Percentiles rank a stretch among this genome's conserved stretches.
These are phyloP conservation scores for Magnolia kwangsiensis DNA, from an alignment of 164 flowering plant genomes.

Conservation along the genomic window DNA sequence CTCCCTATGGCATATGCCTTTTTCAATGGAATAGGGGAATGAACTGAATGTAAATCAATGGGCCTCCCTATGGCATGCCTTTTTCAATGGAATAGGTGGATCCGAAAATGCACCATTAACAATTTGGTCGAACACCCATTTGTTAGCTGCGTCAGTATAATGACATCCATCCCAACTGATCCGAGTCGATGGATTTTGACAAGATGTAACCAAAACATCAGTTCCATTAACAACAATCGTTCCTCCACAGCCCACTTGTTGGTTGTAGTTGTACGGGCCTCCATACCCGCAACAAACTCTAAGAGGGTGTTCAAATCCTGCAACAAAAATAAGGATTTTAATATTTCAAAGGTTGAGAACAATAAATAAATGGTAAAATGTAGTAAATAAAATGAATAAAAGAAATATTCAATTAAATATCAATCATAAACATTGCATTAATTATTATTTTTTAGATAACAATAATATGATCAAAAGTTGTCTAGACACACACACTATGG, in stretches of 20 bases:
- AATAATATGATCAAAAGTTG: not conserved
- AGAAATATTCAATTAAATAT: too few species aligned
- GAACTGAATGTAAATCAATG: too few species aligned
- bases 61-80: constrained; percentile 26
- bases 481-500: too few species aligned
- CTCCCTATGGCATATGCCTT: constrained; percentile 4
- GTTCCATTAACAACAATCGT: constrained; percentile 39
- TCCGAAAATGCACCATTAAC: constrained; percentile 56
- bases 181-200: constrained; percentile 45
- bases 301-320: constrained; percentile 60
- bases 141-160: constrained; percentile 77
- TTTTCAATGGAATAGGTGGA: constrained; percentile 41
- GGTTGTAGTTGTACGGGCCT: constrained; percentile 72
- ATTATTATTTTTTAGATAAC: not conserved
- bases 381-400: too few species aligned
- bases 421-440: not conserved
- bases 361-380: too few species aligned
- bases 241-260: constrained; percentile 51
- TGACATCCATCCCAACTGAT: constrained; percentile 86
- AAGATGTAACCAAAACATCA: constrained; percentile 42
- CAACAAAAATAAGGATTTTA: not conserved
- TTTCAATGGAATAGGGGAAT: too few species aligned
- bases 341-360: too few species aligned
- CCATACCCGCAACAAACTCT: constrained; percentile 78
- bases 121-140: constrained; percentile 51